These are phyloP conservation scores for Populus hybrid DNA, from an alignment of 441 rosid species.

Conservation along the genomic window DNA sequence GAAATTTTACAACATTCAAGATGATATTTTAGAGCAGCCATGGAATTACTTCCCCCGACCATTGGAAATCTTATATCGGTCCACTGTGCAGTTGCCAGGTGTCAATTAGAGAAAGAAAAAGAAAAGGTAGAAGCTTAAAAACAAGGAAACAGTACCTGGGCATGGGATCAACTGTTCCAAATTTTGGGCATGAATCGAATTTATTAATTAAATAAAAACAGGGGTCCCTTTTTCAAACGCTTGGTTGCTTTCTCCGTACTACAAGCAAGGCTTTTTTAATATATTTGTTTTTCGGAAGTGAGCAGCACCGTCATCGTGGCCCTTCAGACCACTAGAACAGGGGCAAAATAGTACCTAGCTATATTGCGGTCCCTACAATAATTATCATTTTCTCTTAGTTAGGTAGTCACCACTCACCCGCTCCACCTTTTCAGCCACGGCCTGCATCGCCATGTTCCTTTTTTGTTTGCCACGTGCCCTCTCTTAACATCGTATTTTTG, in stretches of 20 bases:
- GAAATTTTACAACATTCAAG: too few species aligned
- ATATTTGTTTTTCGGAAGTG: neutral
- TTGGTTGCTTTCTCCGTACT: neutral
- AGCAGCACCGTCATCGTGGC: neutral
- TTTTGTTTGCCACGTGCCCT: neutral
- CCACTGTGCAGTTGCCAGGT: neutral
- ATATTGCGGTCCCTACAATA: neutral
- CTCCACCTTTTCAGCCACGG: neutral
- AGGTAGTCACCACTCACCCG: neutral
- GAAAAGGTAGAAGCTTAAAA: too few species aligned
- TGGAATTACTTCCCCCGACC: too few species aligned
- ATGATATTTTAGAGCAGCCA: too few species aligned
- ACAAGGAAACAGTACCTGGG: neutral
- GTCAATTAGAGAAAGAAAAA: neutral
- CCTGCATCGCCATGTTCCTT: neutral
- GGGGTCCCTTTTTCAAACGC: neutral
- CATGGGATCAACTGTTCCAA: too few species aligned
- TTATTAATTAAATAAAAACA: too few species aligned
- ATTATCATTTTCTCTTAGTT: too few species aligned
- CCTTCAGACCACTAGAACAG: neutral
- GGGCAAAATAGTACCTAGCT: too few species aligned
- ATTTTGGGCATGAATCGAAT: neutral
- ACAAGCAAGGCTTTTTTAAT: too few species aligned
- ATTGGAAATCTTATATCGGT: too few species aligned
- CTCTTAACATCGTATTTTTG: neutral